phyloP scores from a whole-genome alignment of 331 rosid species.

The Acacia concinna region DNA sequence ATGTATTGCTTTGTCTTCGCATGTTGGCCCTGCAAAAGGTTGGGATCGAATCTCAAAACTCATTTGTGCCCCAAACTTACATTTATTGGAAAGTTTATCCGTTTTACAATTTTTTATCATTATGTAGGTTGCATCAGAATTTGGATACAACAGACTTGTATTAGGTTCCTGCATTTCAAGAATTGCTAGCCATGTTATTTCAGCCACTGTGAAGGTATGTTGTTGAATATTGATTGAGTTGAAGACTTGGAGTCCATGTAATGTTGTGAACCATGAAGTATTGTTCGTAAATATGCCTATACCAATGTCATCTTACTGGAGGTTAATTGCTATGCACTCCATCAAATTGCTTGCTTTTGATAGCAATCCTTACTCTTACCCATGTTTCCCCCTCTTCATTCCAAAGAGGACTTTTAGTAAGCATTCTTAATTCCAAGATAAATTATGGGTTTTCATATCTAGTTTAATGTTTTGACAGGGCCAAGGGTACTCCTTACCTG shows the following conservation, averaged over 20 bases:
- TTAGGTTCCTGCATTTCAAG: slow-evolving; percentile 84
- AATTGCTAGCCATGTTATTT: slow-evolving; percentile 81
- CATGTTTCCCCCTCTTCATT: not conserved
- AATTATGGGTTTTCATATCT: too few species aligned
- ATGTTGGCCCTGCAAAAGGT: not conserved
- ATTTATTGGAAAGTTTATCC: not conserved
- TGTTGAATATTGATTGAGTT: not conserved
- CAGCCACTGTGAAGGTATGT: slow-evolving; percentile 84
- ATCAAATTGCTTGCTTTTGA: not conserved
- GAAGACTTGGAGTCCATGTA: not conserved
- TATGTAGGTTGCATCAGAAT: slow-evolving; percentile 77
- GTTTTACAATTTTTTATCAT: not conserved
- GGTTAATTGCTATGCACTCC: too few species aligned
- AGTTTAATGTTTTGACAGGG: not conserved
- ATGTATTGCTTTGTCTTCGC: not conserved
- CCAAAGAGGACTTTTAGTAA: not conserved
- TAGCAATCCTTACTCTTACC: not conserved
- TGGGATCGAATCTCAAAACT: not conserved
- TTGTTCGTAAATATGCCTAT: not conserved
- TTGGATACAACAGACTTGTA: slow-evolving; percentile 80
- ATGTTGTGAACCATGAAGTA: not conserved
- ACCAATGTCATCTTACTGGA: not conserved
- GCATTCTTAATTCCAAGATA: not conserved
- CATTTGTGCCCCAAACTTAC: not conserved
- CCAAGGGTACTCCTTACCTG: not conserved